Evolutionary conservation across 495 filamentous ascomycete species (phyloP), one percentile per base, ranked within the genome.

Genomic region (Aspergillus cavernicola): DNA sequence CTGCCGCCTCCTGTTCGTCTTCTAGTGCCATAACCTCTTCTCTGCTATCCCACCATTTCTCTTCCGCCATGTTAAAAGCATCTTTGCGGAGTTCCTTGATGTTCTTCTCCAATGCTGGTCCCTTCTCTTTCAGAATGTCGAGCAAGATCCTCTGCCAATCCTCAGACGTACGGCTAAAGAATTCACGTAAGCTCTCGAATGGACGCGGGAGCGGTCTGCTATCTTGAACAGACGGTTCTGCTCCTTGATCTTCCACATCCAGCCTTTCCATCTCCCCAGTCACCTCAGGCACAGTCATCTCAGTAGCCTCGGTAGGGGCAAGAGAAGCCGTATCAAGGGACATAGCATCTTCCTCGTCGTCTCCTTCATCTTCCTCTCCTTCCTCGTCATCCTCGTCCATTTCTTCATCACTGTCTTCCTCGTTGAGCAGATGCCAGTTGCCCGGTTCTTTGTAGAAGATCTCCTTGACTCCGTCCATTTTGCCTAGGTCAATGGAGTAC

Each of bases 41-140:
- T 59, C 93, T 78, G 66, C 88, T 92, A 75, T 96, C 93, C 93
- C 93, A 98, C 93, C 93, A 98, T 64, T 92, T 96, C 67, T 89
- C 88, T 72, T 98, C 93, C 36, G 90, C 90, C 51, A 85, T 75
- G 57, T 88, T 83, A 65, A 97, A 98, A 2, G 92, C 93, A 42
- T 80, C 83, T 56, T 91, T 87, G 61, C 92, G 88, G 53, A 97
- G 78, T 73, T 97, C 93, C 74, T 98, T 98, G 57, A 96, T 74
- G 4, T 81, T 79, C 68, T 88, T 87, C 33, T 71, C 71, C 2
- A 65, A 55, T 7, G 61, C 62, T 42, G 78, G 67, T 9, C 76
- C 79, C 62, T 80, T 84, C 70, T 78, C 79, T 58, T 79, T 80
- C 28, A 87, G 58, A 42, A 75, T 81, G 15, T 85, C 82, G 67